Evolutionary conservation across 768 basidiomycete genomes (phyloP).

Genomic region (Dictyophora rubrovolvata): DNA sequence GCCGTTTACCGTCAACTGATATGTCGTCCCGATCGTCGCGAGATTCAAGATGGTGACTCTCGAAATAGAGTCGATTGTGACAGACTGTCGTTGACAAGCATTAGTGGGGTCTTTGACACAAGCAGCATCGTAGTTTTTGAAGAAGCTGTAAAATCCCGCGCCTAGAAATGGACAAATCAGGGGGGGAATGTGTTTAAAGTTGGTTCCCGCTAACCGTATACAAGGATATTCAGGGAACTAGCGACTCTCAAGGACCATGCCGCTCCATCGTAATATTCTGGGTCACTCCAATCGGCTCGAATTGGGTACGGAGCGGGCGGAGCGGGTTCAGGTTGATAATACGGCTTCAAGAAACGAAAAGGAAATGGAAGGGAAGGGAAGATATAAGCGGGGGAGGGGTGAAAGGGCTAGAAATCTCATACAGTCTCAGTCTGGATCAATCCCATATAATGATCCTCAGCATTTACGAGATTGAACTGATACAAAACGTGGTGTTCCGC

Average conservation of each 20-base stretch:
- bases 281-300: constrained; percentile 43
- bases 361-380: not conserved
- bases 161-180: constrained; percentile 26
- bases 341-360: constrained; percentile 35
- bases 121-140: constrained; percentile 45
- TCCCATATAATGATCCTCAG: constrained; percentile 59
- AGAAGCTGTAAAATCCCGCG: constrained; percentile 65
- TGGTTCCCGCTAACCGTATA: constrained; percentile 42
- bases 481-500: constrained; percentile 64
- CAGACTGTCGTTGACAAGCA: constrained; percentile 46
- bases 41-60: constrained; percentile 43
- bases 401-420: constrained; percentile 16
- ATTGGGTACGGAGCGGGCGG: constrained; percentile 46
- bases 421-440: constrained; percentile 69
- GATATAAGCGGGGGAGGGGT: no score
- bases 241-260: constrained; percentile 51
- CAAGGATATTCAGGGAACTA: constrained; percentile 42
- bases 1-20: constrained; percentile 40
- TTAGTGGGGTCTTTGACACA: constrained; percentile 30
- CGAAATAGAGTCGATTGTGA: constrained; percentile 42
- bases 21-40: constrained; percentile 46
- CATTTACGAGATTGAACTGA: constrained; percentile 55
- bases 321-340: constrained; percentile 52
- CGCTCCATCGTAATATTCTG: constrained; percentile 31
- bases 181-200: not conserved